Evolutionary conservation across 176 grass and related monocot genomes (phyloP).

Genomic region (Puya raimondii): DNA sequence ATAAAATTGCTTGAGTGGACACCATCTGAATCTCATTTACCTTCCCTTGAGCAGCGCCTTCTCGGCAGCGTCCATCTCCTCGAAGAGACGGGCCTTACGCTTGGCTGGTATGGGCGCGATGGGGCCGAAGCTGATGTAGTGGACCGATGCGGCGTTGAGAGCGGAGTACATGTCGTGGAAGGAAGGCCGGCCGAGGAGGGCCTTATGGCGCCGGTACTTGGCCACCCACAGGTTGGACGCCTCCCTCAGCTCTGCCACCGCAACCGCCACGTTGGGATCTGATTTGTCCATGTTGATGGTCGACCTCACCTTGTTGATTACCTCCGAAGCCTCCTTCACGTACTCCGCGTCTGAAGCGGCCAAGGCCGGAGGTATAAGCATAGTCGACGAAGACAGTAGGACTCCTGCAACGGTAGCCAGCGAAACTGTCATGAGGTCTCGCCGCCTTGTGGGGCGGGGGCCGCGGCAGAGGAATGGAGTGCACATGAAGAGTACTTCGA

Average conservation of each 20-base stretch:
- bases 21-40: conserved; percentile 15
- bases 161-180: conserved; percentile 98
- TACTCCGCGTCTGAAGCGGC: conserved; percentile 72
- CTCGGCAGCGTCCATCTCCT: conserved; percentile 97
- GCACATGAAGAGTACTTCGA: too few species aligned
- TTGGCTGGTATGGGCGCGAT: conserved; percentile 87
- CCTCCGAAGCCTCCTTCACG: conserved; percentile 76
- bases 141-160: conserved; percentile 88
- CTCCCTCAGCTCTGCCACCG: conserved; percentile 80
- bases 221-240: conserved; percentile 91
- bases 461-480: background rate
- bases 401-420: background rate
- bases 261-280: conserved; percentile 67
- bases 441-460: background rate
- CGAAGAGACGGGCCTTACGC: conserved; percentile 88
- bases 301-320: conserved; percentile 87
- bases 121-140: conserved; percentile 99
- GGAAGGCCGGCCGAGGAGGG: conserved; percentile 61
- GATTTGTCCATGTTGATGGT: conserved; percentile 76
- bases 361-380: conserved; percentile 3
- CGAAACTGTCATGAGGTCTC: background rate
- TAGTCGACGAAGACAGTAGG: background rate
- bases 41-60: conserved; percentile 82
- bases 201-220: conserved; percentile 87
- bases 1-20: background rate